Evolutionary conservation across 371 early-diverging fungal species (phyloP).

Genomic region (Mucor velutinosus): DNA sequence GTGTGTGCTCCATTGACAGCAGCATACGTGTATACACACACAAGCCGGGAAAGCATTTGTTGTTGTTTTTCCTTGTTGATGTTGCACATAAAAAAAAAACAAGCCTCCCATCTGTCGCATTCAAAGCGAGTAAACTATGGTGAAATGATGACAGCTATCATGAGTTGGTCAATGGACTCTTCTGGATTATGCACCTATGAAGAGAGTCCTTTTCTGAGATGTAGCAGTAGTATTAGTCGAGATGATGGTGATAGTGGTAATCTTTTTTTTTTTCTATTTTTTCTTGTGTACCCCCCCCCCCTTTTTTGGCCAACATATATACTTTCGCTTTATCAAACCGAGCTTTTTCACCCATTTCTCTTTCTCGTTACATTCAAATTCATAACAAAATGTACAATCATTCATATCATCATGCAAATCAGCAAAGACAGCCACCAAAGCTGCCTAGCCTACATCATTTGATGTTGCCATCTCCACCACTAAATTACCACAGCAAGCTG

Average conservation of each 20-base stretch:
- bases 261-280: background rate
- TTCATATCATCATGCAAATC: background rate
- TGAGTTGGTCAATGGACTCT: too few species aligned
- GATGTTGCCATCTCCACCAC: conserved; percentile 1
- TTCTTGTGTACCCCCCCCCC: background rate
- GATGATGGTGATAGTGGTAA: background rate
- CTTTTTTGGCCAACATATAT: background rate
- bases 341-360: background rate
- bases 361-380: background rate
- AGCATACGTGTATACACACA: background rate
- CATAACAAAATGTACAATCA: background rate
- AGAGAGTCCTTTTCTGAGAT: too few species aligned
- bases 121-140: background rate
- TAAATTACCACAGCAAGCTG: background rate
- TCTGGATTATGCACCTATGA: too few species aligned
- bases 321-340: background rate
- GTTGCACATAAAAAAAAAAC: background rate
- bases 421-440: background rate
- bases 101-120: background rate
- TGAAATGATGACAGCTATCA: background rate
- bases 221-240: too few species aligned
- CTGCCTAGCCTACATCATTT: background rate
- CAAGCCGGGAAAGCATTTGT: background rate
- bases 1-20: background rate
- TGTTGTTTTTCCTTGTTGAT: background rate